Conservation (phyloP, 768 basidiomycete genomes). For the Neoboletus magnificus region DNA sequence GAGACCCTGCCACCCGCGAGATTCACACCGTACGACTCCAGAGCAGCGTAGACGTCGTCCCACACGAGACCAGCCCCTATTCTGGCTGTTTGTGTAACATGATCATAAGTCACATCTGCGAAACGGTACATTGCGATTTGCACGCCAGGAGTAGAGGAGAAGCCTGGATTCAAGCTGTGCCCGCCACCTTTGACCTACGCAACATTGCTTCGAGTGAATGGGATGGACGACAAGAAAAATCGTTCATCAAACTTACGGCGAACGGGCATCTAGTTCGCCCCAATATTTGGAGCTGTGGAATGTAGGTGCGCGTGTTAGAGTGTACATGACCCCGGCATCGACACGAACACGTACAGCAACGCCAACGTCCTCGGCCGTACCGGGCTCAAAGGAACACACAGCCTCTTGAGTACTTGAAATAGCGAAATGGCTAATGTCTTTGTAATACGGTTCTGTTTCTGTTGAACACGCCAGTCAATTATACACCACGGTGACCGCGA, state of each 20-base stretch:
- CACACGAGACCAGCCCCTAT: conserved; percentile 49
- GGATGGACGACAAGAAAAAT: neutral
- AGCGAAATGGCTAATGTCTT: conserved; percentile 49
- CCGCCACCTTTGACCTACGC: conserved; percentile 60
- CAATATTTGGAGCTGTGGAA: conserved; percentile 45
- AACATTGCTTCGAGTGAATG: neutral
- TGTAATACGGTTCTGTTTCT: conserved; percentile 32
- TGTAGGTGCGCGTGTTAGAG: neutral
- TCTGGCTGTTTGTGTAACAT: conserved; percentile 36
- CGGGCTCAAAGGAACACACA: conserved; percentile 57
- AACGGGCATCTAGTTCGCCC: conserved; percentile 46
- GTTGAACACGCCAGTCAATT: conserved; percentile 8
- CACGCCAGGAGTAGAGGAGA: conserved; percentile 59
- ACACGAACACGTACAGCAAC: conserved; percentile 37
- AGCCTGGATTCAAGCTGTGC: conserved; percentile 51
- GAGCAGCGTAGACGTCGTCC: conserved; percentile 62
- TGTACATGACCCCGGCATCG: neutral
- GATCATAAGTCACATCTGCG: conserved; percentile 42
- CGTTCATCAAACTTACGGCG: conserved; percentile 38
- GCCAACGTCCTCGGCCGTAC: conserved; percentile 50
- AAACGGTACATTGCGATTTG: conserved; percentile 56
- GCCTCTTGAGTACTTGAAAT: conserved; percentile 44
- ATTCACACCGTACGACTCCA: conserved; percentile 47
- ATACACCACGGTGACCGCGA: neutral
- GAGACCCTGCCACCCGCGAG: conserved; percentile 59